phyloP scores from a whole-genome alignment of 192 early-diverging fungal species.

The Radiomyces spectabilis region DNA sequence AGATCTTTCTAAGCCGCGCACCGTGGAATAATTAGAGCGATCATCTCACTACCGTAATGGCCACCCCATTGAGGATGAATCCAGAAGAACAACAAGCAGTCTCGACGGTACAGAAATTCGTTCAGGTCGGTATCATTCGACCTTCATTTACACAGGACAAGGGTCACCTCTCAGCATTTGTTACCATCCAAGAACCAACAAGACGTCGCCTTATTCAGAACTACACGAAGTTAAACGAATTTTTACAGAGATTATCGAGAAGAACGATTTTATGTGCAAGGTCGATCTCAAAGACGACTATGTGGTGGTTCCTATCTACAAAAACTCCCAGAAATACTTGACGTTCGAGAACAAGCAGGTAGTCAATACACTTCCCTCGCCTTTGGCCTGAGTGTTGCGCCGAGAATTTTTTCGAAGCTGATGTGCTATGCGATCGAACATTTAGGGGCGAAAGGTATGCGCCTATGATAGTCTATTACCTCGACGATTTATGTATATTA shows the following conservation, averaged over 20 bases:
- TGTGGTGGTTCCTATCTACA: background rate
- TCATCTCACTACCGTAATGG: too few species aligned
- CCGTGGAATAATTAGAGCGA: too few species aligned
- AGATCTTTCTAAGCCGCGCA: too few species aligned
- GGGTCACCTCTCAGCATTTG: background rate
- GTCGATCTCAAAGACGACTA: conserved; percentile 8
- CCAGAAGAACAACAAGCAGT: background rate
- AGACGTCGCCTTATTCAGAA: conserved; percentile 6
- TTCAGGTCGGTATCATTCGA: background rate
- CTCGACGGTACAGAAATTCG: background rate
- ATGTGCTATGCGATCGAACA: conserved; percentile 5
- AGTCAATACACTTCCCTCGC: background rate
- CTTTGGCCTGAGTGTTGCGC: conserved; percentile 2
- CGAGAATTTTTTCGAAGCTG: background rate
- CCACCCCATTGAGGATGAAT: conserved; percentile 1
- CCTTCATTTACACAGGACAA: conserved; percentile 1
- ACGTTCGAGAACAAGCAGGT: background rate
- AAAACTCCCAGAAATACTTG: background rate
- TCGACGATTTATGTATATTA: conserved; percentile 3
- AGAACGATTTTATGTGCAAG: background rate
- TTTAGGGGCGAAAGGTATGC: background rate
- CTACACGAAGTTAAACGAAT: conserved; percentile 6
- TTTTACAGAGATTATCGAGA: conserved; percentile 5
- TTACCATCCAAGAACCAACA: conserved; percentile 5
- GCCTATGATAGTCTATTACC: conserved; percentile 1